Base-by-base conservation (phyloP, 2,329 filamentous ascomycete species). In the Talaromyces sp. region DNA sequence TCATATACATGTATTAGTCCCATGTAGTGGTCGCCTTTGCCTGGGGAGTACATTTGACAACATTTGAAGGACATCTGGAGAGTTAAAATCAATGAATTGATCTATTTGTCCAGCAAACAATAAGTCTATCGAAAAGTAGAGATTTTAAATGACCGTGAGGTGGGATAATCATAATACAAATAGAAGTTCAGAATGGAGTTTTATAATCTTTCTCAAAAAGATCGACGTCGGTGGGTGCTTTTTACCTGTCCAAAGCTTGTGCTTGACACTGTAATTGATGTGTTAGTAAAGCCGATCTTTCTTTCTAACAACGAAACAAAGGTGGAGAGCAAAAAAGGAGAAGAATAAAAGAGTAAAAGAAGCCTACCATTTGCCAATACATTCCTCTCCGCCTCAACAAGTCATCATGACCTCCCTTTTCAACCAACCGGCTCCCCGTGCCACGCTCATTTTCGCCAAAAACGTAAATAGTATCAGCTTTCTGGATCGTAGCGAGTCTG, bases 391-490 rank as follows among this genome's bases (percentile, higher is more conserved):
- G 71, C 9, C 72, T 72, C 39, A 88, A 75, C 65, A 89, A 74
- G 67, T 87, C 84, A 5, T 78, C 76, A 69, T 89, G 85, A 15
- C 79, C 81, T 22, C 88, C 86, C 57, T 78, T 75, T 69, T 89
- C 86, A 1, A 85, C 76, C 42, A 89, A 81, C 25, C 72, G 82
- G 1, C 71, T 72, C 27, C 75, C 69, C 15, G 71, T 65, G 3
- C 71, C 72, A 10, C 54, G 27, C 8, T 64, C 66, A 1, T 88
- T 85, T 63, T 87, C 82, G 11, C 89, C 88, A 55, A 95, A 84
- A 0, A 93, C 89, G 67, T 90, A 91, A 49, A 93, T 93, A n/a
- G 87, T 78, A 71, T 93, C 87, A 1, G 90, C 89, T 66, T 92
- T 88, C 72, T 90, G 89, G 22, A 93, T 86, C 13, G 89, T 93